Percentiles rank a stretch among this genome's conserved stretches.
Evolutionary conservation across 1,284 basidiomycete genomes (phyloP).

Genomic region (Taiwanofungus camphoratus): DNA sequence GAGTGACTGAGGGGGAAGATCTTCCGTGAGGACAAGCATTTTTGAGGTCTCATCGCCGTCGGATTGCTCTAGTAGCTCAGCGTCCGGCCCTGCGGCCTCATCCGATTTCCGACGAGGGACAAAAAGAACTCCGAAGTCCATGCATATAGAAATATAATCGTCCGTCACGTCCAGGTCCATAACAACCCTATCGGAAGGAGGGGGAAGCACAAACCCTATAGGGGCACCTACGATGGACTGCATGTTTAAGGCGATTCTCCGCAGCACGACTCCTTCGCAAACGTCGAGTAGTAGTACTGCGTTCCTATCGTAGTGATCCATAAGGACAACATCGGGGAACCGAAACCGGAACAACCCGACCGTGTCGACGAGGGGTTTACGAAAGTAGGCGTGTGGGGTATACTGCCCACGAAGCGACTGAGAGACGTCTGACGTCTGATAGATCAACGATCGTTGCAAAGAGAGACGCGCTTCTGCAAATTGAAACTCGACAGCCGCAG

Average conservation of each 20-base stretch:
- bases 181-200: conserved; percentile 8
- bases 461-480: conserved; percentile 10
- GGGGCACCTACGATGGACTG: conserved; percentile 8
- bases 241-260: conserved; percentile 9
- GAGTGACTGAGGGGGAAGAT: conserved; percentile 10
- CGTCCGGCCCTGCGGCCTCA: background rate
- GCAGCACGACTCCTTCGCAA: conserved; percentile 11
- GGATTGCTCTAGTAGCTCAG: too few relatives aligned
- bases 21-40: conserved; percentile 10
- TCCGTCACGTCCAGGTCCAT: conserved; percentile 19
- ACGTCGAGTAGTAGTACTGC: conserved; percentile 17
- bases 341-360: conserved; percentile 15
- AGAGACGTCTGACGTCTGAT: background rate
- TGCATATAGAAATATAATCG: conserved; percentile 14
- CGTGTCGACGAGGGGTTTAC: conserved; percentile 8
- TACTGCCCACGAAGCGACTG: conserved; percentile 16
- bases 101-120: conserved; percentile 7
- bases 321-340: conserved; percentile 15
- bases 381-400: conserved; percentile 19
- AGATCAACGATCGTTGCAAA: background rate
- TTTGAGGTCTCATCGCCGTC: conserved; percentile 2
- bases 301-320: conserved; percentile 10
- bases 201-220: conserved; percentile 7
- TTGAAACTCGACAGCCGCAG: conserved; percentile 16
- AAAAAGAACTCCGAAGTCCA: conserved; percentile 15